A percentile compares a stretch with the other conserved stretches of the same genome.
These are phyloP conservation scores for Pleurotus salmoneostramineus DNA, from an alignment of 768 basidiomycete genomes.

Conservation along the genomic window DNA sequence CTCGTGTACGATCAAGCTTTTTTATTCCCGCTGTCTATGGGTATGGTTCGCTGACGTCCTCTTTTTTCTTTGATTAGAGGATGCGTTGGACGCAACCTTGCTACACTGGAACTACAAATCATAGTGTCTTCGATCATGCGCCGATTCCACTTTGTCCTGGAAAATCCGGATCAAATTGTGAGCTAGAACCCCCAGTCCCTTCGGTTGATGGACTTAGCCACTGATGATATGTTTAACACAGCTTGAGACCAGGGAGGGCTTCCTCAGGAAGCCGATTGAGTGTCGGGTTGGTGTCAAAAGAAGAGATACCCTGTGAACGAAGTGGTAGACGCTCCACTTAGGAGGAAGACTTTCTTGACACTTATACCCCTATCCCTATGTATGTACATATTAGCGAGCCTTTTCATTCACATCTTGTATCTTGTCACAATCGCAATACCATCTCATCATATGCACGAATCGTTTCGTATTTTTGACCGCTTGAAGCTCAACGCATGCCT, in stretches of 20 bases:
- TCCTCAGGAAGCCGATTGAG: slow-evolving; percentile 76
- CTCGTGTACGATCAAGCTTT: background rate
- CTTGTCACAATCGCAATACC: background rate
- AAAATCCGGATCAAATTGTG: slow-evolving; percentile 53
- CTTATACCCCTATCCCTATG: background rate
- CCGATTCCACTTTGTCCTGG: slow-evolving; percentile 70
- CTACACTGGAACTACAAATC: slow-evolving; percentile 72
- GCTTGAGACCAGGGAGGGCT: slow-evolving; percentile 80
- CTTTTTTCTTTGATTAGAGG: slow-evolving; percentile 36
- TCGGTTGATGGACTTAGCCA: slow-evolving; percentile 5
- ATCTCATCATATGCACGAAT: too few species aligned
- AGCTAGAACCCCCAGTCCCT: slow-evolving; percentile 17
- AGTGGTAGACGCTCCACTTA: too few species aligned
- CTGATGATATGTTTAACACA: slow-evolving; percentile 23
- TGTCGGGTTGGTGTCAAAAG: slow-evolving; percentile 73
- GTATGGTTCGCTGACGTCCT: background rate
- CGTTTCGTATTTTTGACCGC: too few species aligned
- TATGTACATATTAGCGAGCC: background rate
- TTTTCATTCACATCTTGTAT: background rate
- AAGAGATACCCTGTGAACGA: slow-evolving; percentile 29
- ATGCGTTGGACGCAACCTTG: slow-evolving; percentile 83
- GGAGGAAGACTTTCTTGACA: background rate
- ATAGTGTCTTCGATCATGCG: slow-evolving; percentile 80
- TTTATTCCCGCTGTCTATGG: slow-evolving; percentile 1
- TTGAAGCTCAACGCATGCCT: too few species aligned